A percentile compares a stretch with the other conserved stretches of the same genome.
These are phyloP conservation scores for Zizania palustris DNA, from an alignment of 202 grass and related monocot genomes.

Conservation along the genomic window DNA sequence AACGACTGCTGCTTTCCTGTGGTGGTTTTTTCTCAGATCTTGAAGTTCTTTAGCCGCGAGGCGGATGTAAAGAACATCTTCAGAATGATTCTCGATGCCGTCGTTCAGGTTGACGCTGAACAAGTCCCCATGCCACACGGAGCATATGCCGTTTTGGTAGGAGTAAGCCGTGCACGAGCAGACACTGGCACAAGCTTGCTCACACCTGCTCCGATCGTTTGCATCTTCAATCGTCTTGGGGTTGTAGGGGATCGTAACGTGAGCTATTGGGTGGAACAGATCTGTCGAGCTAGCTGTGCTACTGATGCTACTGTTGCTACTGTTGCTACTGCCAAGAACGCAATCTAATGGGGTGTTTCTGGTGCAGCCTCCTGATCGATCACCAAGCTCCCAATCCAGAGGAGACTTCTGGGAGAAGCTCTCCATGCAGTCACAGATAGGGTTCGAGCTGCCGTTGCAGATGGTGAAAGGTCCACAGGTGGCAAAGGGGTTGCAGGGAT, in stretches of 20 bases:
- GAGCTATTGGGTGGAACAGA: slow-evolving; percentile 13
- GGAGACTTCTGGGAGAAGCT: slow-evolving; percentile 34
- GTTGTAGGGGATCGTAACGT: slow-evolving; percentile 24
- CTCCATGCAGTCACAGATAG: neutral
- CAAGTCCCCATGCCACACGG: slow-evolving; percentile 38
- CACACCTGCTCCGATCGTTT: slow-evolving; percentile 5
- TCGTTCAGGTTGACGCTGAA: slow-evolving; percentile 3
- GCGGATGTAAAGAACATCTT: slow-evolving; percentile 40
- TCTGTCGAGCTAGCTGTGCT: slow-evolving; percentile 25
- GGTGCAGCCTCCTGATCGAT: slow-evolving; percentile 40
- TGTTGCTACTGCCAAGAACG: neutral
- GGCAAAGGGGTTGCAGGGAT: neutral
- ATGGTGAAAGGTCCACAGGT: slow-evolving; percentile 19
- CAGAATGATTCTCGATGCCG: slow-evolving; percentile 12
- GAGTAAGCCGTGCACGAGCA: slow-evolving; percentile 48
- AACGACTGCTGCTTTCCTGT: slow-evolving; percentile 1
- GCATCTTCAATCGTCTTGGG: neutral
- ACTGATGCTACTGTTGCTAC: neutral
- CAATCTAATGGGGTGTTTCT: slow-evolving; percentile 21
- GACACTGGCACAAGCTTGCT: slow-evolving; percentile 14
- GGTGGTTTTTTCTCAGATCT: neutral
- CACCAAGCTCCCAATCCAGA: slow-evolving; percentile 22
- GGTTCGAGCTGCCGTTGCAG: neutral
- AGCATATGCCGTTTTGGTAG: slow-evolving; percentile 31
- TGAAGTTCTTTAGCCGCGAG: slow-evolving; percentile 44